phyloP scores from a whole-genome alignment of 345 rosid species.

The Turritis glabra region DNA sequence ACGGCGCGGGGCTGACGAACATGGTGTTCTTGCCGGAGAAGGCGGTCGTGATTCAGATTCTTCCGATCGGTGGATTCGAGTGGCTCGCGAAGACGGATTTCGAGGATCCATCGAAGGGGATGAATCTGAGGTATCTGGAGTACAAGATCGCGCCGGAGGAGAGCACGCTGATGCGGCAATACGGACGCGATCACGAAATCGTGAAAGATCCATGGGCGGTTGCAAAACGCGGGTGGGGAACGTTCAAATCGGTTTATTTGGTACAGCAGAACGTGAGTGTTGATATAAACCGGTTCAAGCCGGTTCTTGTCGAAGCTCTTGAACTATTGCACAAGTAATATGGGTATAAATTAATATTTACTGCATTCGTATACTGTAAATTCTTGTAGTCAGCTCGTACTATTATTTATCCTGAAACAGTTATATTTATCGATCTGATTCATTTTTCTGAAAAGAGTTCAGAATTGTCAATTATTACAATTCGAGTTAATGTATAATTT shows the following conservation, averaged over 20 bases:
- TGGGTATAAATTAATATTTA: conserved; percentile 1
- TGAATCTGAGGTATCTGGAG: conserved; percentile 70
- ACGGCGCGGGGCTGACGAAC: conserved; percentile 88
- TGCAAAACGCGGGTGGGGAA: conserved; percentile 59
- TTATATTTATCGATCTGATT: no score
- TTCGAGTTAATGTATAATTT: no score
- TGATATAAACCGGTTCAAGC: conserved; percentile 61
- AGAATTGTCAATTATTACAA: no score
- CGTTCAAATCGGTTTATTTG: conserved; percentile 61
- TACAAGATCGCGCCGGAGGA: conserved; percentile 59
- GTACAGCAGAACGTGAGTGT: conserved; percentile 69
- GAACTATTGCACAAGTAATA: conserved; percentile 46
- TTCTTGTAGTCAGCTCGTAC: conserved; percentile 11
- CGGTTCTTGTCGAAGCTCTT: conserved; percentile 59
- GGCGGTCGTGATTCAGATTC: conserved; percentile 69
- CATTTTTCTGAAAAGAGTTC: no score
- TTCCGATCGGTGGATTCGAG: conserved; percentile 67
- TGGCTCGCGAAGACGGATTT: conserved; percentile 59
- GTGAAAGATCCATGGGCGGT: conserved; percentile 51
- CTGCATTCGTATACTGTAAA: conserved; percentile 17
- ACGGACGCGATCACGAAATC: conserved; percentile 55
- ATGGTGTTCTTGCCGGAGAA: conserved; percentile 79
- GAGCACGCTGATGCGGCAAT: conserved; percentile 56
- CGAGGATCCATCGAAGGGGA: conserved; percentile 55
- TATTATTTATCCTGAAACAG: not conserved